A percentile compares a stretch with the other conserved stretches of the same genome.
Conservation (phyloP, 306 rosid genomes). For the Glycine soja region DNA sequence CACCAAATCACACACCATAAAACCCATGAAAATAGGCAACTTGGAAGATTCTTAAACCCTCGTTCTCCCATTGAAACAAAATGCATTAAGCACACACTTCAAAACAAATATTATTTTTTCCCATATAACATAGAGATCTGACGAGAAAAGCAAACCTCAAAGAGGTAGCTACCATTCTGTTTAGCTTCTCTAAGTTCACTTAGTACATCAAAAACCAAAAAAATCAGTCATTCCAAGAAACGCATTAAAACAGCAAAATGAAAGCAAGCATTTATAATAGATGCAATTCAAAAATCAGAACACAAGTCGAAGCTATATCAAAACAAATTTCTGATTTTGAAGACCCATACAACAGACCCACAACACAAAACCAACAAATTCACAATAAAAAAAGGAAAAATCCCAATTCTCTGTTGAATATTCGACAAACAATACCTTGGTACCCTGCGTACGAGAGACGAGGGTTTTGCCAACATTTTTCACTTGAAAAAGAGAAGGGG, state of each 20-base stretch:
- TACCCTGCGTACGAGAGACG: slow-evolving; percentile 93
- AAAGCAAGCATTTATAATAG: not conserved
- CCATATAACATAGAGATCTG: not conserved
- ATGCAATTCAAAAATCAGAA: not conserved
- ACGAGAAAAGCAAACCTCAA: not conserved
- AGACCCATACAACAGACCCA: not conserved
- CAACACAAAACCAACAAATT: not conserved
- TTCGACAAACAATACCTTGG: slow-evolving; percentile 61
- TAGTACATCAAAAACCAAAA: not conserved
- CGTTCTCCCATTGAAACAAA: not conserved
- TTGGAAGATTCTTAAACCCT: not conserved
- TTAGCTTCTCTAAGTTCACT: not conserved
- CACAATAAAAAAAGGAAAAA: not conserved
- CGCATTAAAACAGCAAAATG: not conserved
- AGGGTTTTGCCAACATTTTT: slow-evolving; percentile 90
- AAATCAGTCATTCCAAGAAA: not conserved
- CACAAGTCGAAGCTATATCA: not conserved
- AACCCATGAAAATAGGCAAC: too few relatives aligned
- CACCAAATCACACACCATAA: not conserved
- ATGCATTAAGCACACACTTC: not conserved
- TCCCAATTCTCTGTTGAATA: not conserved
- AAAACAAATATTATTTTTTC: not conserved
- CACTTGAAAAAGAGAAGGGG: slow-evolving; percentile 72
- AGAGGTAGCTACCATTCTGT: too few relatives aligned
- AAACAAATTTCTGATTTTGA: not conserved